phyloP scores from a whole-genome alignment of 1,284 basidiomycete genomes.

The Apiotrichum akiyoshidainum region DNA sequence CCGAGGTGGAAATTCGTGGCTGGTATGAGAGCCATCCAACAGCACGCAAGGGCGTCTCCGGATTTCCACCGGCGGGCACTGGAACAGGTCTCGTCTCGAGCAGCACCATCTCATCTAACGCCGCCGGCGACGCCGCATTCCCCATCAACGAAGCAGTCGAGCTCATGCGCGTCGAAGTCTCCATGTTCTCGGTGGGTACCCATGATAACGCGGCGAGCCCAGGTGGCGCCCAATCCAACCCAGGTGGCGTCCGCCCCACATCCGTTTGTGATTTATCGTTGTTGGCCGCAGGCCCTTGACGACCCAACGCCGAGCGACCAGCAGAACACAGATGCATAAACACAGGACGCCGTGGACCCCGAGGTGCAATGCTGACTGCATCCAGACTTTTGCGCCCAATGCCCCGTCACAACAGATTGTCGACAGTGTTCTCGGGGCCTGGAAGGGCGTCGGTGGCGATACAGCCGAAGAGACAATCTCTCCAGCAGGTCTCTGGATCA shows the following conservation, averaged over 20 bases:
- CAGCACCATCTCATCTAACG: not conserved
- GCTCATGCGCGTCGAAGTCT: constrained; percentile 43
- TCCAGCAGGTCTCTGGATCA: constrained; percentile 80
- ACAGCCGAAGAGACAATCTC: constrained; percentile 54
- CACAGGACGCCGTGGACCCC: too few species aligned
- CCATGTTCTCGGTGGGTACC: constrained; percentile 44
- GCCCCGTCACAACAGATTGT: constrained; percentile 7
- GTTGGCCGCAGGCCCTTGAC: too few species aligned
- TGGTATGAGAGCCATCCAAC: constrained; percentile 61
- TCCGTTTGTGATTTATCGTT: too few species aligned
- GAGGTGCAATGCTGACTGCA: too few species aligned
- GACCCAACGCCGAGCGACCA: too few species aligned
- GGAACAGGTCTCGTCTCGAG: constrained; percentile 29
- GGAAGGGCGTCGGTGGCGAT: constrained; percentile 45
- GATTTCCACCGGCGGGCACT: constrained; percentile 33
- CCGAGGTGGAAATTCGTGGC: constrained; percentile 80
- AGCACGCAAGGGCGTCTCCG: constrained; percentile 18
- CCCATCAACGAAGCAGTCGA: constrained; percentile 39
- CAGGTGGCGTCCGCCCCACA: too few species aligned
- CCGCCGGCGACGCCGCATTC: constrained; percentile 22
- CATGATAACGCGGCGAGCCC: not conserved
- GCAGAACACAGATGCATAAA: too few species aligned
- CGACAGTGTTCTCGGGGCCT: constrained; percentile 19
- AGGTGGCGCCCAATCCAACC: too few species aligned
- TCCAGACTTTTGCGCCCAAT: constrained; percentile 40